Evolutionary conservation across 2,329 filamentous ascomycete genomes (phyloP).

Genomic region (Talaromyces verruculosus): DNA sequence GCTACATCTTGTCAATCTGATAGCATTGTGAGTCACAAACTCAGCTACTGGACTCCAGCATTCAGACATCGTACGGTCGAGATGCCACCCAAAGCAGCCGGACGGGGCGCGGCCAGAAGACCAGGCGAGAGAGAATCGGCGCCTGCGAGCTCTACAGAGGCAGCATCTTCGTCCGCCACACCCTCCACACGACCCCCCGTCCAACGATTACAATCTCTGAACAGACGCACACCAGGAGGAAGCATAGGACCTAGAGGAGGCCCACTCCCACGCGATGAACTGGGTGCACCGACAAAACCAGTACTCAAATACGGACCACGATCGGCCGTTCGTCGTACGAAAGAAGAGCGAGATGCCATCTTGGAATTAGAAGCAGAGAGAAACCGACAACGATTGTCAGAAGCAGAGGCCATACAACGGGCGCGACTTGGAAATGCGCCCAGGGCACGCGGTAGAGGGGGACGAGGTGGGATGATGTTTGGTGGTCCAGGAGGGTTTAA

Average conservation of each 20-base stretch:
- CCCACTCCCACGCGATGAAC: constrained; percentile 26
- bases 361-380: constrained; percentile 46
- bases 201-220: constrained; percentile 46
- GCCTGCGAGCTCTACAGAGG: constrained; percentile 22
- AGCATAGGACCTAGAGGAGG: constrained; percentile 35
- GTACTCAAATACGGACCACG: constrained; percentile 47
- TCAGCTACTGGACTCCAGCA: background rate
- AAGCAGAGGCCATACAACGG: constrained; percentile 42
- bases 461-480: constrained; percentile 33
- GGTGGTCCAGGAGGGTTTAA: constrained; percentile 31
- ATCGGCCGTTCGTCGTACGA: constrained; percentile 43
- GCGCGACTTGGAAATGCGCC: constrained; percentile 32
- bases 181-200: constrained; percentile 35
- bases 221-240: constrained; percentile 39
- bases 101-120: constrained; percentile 23
- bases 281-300: constrained; percentile 36
- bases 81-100: constrained; percentile 39
- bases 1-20: background rate
- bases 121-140: constrained; percentile 8
- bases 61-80: constrained; percentile 2
- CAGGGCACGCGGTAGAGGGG: constrained; percentile 33
- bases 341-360: constrained; percentile 47
- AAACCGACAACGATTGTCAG: constrained; percentile 39
- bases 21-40: background rate
- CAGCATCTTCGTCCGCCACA: constrained; percentile 21